phyloP scores from a whole-genome alignment of 208 protist species.

The Tetramitus jugosus region DNA sequence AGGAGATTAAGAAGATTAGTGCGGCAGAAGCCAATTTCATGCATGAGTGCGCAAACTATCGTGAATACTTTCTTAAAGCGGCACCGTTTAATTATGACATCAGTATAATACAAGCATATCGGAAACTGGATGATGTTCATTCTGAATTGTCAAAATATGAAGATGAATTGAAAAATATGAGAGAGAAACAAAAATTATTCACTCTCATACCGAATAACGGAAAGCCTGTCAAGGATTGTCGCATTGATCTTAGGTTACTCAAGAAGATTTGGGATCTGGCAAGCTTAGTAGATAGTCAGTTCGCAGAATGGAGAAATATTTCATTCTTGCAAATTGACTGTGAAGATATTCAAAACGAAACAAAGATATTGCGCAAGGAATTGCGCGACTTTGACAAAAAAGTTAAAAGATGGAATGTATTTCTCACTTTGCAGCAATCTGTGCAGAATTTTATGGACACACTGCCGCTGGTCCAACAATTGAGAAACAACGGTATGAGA shows the following conservation, averaged over 20 bases:
- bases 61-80: slow-evolving; percentile 6
- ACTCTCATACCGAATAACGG: slow-evolving; percentile 38
- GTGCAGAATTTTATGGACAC: slow-evolving; percentile 44
- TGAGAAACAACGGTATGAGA: slow-evolving; percentile 42
- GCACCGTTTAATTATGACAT: slow-evolving; percentile 2
- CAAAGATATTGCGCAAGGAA: slow-evolving; percentile 50
- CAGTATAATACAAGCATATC: slow-evolving; percentile 29
- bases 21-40: background rate
- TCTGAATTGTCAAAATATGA: slow-evolving; percentile 34
- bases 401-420: slow-evolving; percentile 44
- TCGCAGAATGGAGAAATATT: slow-evolving; percentile 45
- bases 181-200: slow-evolving; percentile 46
- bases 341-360: slow-evolving; percentile 52
- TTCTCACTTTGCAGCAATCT: slow-evolving; percentile 27
- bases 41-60: background rate
- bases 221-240: slow-evolving; percentile 34
- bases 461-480: slow-evolving; percentile 30
- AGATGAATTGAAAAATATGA: slow-evolving; percentile 32
- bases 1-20: slow-evolving; percentile 23
- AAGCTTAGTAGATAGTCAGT: slow-evolving; percentile 33
- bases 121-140: slow-evolving; percentile 22
- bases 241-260: slow-evolving; percentile 40
- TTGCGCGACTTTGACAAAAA: slow-evolving; percentile 50
- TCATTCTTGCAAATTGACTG: slow-evolving; percentile 49
- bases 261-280: slow-evolving; percentile 57